A percentile compares a stretch with the other conserved stretches of the same genome.
Conservation (phyloP, 2,329 filamentous ascomycete genomes). For the Spiromastix sp. region DNA sequence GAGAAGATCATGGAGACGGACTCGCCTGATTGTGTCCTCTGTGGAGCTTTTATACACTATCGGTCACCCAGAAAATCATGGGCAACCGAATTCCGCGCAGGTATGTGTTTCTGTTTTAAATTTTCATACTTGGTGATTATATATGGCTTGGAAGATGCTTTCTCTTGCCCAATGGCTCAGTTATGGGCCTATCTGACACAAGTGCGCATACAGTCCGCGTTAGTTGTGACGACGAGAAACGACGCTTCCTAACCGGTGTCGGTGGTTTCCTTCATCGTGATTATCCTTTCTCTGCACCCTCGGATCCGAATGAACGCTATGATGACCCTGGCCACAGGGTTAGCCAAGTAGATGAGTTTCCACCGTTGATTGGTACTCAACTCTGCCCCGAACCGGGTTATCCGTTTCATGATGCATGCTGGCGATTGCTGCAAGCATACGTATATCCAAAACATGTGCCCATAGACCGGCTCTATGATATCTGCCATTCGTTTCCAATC, state of each 20-base stretch:
- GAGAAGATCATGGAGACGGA: too few species aligned
- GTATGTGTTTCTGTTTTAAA: constrained; percentile 10
- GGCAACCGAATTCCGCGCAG: constrained; percentile 10
- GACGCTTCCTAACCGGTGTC: constrained; percentile 13
- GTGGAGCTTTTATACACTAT: constrained; percentile 10
- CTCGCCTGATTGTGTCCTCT: constrained; percentile 9
- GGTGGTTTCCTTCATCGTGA: constrained; percentile 5
- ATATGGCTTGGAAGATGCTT: too few species aligned
- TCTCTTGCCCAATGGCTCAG: not conserved
- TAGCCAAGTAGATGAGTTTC: constrained; percentile 8
- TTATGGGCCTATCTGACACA: too few species aligned
- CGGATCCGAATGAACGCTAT: constrained; percentile 6
- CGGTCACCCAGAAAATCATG: constrained; percentile 5
- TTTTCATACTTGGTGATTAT: too few species aligned
- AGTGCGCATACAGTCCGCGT: constrained; percentile 9
- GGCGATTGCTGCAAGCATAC: constrained; percentile 11
- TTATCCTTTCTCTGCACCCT: constrained; percentile 6
- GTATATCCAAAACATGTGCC: constrained; percentile 10
- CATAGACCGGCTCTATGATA: constrained; percentile 13
- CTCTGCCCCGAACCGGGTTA: constrained; percentile 10
- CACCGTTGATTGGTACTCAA: constrained; percentile 5
- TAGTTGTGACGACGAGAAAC: constrained; percentile 6
- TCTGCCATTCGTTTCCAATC: constrained; percentile 13
- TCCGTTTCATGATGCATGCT: constrained; percentile 15
- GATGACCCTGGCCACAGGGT: constrained; percentile 7